phyloP scores from a whole-genome alignment of 176 grass and related monocot species.

The barley (Hordeum vulgare) region MorexV3_pseudomolecules_assembly NC_058522.1:513953049-513953548 shows the following conservation, averaged over 20 bases:
- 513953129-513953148: not conserved
- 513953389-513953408: not conserved
- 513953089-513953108: not conserved
- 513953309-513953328: not conserved
- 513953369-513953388: not conserved
- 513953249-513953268: not conserved
- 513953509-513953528: slow-evolving; percentile 93
- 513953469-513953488: slow-evolving; percentile 61
- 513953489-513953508: slow-evolving; percentile 89
- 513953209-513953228: not conserved
- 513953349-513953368: not conserved
- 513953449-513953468: slow-evolving; percentile 82
- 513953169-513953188: not conserved
- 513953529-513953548: slow-evolving; percentile 19
- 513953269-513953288: not conserved
- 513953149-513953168: not conserved
- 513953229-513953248: not conserved
- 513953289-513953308: not conserved
- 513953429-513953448: slow-evolving; percentile 78
- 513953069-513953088: not conserved
- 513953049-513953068: not conserved
- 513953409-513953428: slow-evolving; percentile 56
- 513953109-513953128: not conserved
- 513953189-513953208: not conserved
- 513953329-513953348: slow-evolving; percentile 4